A percentile compares a stretch with the other conserved stretches of the same genome.
phyloP scores from a whole-genome alignment of 495 filamentous ascomycete species.

The Neurospora cerealis region DNA sequence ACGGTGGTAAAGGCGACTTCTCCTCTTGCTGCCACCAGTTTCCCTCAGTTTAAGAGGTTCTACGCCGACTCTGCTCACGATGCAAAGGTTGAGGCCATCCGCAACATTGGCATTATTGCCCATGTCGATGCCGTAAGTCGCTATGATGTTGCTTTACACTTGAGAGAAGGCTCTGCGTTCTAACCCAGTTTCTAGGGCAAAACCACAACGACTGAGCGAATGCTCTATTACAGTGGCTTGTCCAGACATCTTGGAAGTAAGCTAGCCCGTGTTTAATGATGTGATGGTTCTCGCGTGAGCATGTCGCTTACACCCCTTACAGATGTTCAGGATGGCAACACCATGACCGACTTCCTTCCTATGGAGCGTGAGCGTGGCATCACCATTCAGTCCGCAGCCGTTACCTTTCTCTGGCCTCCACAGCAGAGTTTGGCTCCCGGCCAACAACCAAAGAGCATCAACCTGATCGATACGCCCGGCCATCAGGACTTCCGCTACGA shows the following conservation, averaged over 20 bases:
- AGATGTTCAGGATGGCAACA: slow-evolving; percentile 96
- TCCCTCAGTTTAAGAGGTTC: neutral
- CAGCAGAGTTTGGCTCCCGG: slow-evolving; percentile 21
- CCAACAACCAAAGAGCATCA: slow-evolving; percentile 50
- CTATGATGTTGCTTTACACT: neutral
- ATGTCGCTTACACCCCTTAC: slow-evolving; percentile 9
- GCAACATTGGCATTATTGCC: slow-evolving; percentile 98
- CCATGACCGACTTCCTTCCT: slow-evolving; percentile 94
- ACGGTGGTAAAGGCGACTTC: neutral
- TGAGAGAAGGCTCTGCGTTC: neutral
- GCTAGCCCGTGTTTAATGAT: slow-evolving; percentile 5
- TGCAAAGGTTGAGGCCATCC: slow-evolving; percentile 41
- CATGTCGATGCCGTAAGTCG: slow-evolving; percentile 86
- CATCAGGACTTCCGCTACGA: slow-evolving; percentile 99
- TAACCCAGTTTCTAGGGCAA: slow-evolving; percentile 54
- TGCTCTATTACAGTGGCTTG: slow-evolving; percentile 94
- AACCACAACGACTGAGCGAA: slow-evolving; percentile 97
- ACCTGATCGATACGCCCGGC: slow-evolving; percentile 94
- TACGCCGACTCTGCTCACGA: slow-evolving; percentile 15
- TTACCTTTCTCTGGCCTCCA: slow-evolving; percentile 78
- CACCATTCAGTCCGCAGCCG: slow-evolving; percentile 95
- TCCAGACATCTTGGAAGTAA: slow-evolving; percentile 76
- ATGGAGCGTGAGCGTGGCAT: slow-evolving; percentile 90
- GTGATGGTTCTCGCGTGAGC: neutral
- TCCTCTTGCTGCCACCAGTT: neutral